phyloP scores from a whole-genome alignment of 2,329 filamentous ascomycete species.

The Colletotrichum cordylinicola region DNA sequence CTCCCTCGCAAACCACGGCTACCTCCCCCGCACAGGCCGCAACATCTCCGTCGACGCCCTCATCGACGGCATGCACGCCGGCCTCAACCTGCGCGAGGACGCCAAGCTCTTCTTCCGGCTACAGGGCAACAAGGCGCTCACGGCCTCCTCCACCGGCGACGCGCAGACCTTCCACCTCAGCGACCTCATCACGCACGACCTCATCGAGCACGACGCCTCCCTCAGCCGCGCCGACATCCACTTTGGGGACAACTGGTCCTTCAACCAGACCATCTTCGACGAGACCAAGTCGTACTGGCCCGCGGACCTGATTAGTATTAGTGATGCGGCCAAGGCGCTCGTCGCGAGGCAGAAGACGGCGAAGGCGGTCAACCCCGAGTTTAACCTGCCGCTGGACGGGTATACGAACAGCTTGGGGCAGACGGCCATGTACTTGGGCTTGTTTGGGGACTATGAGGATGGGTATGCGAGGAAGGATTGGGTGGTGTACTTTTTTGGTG shows the following conservation, averaged over 20 bases:
- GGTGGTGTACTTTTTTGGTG: constrained; percentile 21
- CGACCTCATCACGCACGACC: constrained; percentile 28
- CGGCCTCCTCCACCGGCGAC: constrained; percentile 8
- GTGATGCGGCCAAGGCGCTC: constrained; percentile 29
- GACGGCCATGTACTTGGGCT: constrained; percentile 21
- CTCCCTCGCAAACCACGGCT: constrained; percentile 32
- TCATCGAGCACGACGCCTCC: constrained; percentile 13
- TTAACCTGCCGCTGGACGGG: constrained; percentile 14
- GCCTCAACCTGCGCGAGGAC: constrained; percentile 19
- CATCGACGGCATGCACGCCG: constrained; percentile 14
- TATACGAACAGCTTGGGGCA: constrained; percentile 18
- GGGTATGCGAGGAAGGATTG: constrained; percentile 22
- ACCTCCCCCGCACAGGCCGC: constrained; percentile 27
- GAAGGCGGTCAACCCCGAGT: constrained; percentile 27
- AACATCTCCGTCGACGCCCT: constrained; percentile 25
- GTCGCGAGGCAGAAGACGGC: constrained; percentile 24
- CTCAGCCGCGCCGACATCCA: constrained; percentile 29
- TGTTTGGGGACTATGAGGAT: constrained; percentile 22
- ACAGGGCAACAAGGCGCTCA: constrained; percentile 15
- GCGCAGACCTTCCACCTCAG: constrained; percentile 25
- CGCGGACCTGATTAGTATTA: background rate
- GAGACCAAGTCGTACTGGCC: constrained; percentile 11
- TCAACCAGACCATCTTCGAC: constrained; percentile 30
- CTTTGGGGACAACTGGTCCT: constrained; percentile 33
- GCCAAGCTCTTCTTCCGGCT: constrained; percentile 19